Base-by-base conservation (phyloP, 2,329 filamentous ascomycete species). In the Thelonectria olida region DNA sequence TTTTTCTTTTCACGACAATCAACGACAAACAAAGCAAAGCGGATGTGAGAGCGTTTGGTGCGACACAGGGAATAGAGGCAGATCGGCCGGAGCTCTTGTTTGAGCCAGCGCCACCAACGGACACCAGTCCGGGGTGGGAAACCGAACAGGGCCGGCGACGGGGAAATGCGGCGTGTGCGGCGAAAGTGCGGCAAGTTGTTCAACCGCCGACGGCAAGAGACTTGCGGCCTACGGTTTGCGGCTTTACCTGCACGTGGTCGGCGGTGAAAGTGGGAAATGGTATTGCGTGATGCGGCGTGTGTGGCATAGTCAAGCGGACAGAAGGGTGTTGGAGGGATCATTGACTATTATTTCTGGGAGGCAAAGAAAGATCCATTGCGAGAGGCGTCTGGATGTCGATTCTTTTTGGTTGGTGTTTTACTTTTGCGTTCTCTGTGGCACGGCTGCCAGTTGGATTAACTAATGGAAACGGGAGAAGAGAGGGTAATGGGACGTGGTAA, bases 271-370 rank as follows among this genome's bases (percentile, higher is more conserved):
- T 19, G 54, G 58, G 54, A 59, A 23, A 53, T 49, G 58, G 61
- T 57, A 70, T 71, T 72, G 68, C 67, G 68, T 68, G 68, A 70
- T 71, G 51, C 54, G 53, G 60, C 65, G 41, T 67, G 52, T 31
- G 61, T 57, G 45, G 52, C 51, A 20, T 66, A 10, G 9, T 27
- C n/a, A 27, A 34, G 31, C 58, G 38, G 34, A 52, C 27, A 61
- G 31, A 41, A 51, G 47, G 31, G 41, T 38, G 51, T 31, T 39
- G 58, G 51, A 25, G 52, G 42, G 41, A 48, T 50, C 47, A 31
- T 31, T 45, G 28, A 44, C 38, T 38, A 44, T 39, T 50, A 49
- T 41, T 55, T 39, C 31, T 50, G 45, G 38, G 31, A 31, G 22
- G 49, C 31, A 48, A 22, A 31, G 23, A 42, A 36, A 36, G 23